These are phyloP conservation scores for Myrica gale DNA, from an alignment of 306 rosid genomes.

Conservation along the genomic window DNA sequence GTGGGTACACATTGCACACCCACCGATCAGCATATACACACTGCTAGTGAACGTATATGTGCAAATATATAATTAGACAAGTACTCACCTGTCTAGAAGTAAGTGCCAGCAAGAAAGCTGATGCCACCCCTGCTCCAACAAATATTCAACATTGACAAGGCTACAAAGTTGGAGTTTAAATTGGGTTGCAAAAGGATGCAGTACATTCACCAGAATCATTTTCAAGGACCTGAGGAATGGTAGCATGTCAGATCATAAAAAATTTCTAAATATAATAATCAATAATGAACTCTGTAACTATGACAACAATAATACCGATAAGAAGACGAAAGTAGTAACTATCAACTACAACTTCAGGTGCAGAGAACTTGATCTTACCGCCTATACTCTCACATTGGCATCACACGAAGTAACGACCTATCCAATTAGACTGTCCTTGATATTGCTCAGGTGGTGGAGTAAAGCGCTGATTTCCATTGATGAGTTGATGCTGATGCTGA, in stretches of 20 bases:
- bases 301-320: not conserved
- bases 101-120: constrained; percentile 75
- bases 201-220: constrained; percentile 58
- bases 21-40: not conserved
- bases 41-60: not conserved
- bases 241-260: constrained; percentile 21
- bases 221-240: constrained; percentile 51
- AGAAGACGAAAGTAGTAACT: not conserved
- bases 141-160: constrained; percentile 58
- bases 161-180: constrained; percentile 63
- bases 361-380: constrained; percentile 50
- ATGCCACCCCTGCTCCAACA: constrained; percentile 73
- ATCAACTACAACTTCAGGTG: constrained; percentile 2
- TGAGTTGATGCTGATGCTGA: constrained; percentile 37
- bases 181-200: constrained; percentile 52
- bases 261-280: not conserved
- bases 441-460: constrained; percentile 70
- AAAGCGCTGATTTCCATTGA: constrained; percentile 59
- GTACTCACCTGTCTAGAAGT: constrained; percentile 65
- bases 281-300: too few relatives aligned
- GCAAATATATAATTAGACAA: not conserved
- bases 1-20: not conserved
- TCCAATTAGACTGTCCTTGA: constrained; percentile 87
- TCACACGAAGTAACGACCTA: constrained; percentile 84
- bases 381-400: constrained; percentile 48